Evolutionary conservation across 306 rosid genomes (phyloP), one percentile per base, ranked within the genome.

Genomic region (Inga leiocalycina): DNA sequence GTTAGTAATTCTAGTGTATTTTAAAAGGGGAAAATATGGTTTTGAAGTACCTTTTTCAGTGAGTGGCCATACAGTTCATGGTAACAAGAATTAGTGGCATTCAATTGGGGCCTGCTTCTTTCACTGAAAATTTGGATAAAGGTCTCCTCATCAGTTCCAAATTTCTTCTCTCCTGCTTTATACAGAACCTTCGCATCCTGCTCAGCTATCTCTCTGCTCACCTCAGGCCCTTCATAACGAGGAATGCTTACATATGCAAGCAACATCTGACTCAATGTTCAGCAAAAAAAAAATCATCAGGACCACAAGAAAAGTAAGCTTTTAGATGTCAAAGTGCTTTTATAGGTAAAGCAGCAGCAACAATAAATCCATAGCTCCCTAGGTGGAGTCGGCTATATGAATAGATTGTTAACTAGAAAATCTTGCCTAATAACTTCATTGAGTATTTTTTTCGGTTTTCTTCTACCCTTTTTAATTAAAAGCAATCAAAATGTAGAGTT

Each of bases 161-260:
- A 71, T 62, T 34, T 89, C 85, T 89, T 87, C 70, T 89, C 92
- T 71, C 92, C 90, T 34, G 89, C 92, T 79, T 84, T 87, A 14
- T 81, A 87, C 34, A 89, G 89, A 81, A 77, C 77, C 83, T 79
- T 72, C 0, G 89, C 86, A 61, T 87, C 92, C 41, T 54, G 70
- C 78, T 81, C 86, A 61, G 82, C 90, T 44, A 89, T 66, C 34
- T 66, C 86, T 68, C 78, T 78, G 81, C 91, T 88, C 41, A 90
- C 87, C 86, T 90, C 96, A 6, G 86, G 96, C 68, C 92, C 97
- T 87, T 92, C 97, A 59, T 88, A 81, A n/a, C 94, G 97, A 0
- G 85, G 93, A 54, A 76, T 86, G 66, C 81, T 78, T 73, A 89
- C 68, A 82, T 89, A 91, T 62, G 89, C 89, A 75, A 93, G 92